Evolutionary conservation across 192 early-diverging fungal species (phyloP).

Genomic region (Dispira parvispora): DNA sequence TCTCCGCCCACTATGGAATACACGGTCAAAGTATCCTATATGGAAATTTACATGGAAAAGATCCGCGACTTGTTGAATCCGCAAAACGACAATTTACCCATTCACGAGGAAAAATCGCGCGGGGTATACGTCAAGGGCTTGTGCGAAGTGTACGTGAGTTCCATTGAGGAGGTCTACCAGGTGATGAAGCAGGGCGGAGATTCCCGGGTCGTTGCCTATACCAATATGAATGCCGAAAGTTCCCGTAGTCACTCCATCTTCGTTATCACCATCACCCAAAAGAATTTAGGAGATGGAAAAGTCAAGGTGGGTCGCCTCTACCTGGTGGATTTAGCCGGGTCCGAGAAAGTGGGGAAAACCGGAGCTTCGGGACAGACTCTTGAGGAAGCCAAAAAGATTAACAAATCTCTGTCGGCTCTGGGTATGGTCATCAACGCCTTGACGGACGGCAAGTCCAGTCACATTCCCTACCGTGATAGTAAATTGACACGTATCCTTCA

Average conservation of each 20-base stretch:
- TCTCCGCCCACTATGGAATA: constrained; percentile 91
- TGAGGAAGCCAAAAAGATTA: constrained; percentile 99
- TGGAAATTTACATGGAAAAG: constrained; percentile 99
- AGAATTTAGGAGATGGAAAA: constrained; percentile 78
- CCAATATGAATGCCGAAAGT: constrained; percentile 98
- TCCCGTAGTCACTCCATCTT: constrained; percentile 98
- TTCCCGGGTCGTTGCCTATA: constrained; percentile 76
- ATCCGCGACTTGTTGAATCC: constrained; percentile 87
- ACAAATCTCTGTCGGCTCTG: constrained; percentile 90
- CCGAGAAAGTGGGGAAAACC: constrained; percentile 94
- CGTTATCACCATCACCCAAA: constrained; percentile 87
- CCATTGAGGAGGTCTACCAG: constrained; percentile 89
- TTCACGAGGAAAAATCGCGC: constrained; percentile 91
- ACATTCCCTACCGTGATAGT: constrained; percentile 97
- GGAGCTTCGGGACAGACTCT: constrained; percentile 95
- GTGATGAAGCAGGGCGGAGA: constrained; percentile 88
- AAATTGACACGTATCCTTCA: constrained; percentile 98
- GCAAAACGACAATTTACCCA: constrained; percentile 74
- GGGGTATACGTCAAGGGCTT: constrained; percentile 98
- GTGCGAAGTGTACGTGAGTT: constrained; percentile 92
- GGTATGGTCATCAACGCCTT: constrained; percentile 99
- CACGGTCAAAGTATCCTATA: constrained; percentile 96
- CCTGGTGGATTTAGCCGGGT: constrained; percentile 97
- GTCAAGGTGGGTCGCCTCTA: constrained; percentile 83
- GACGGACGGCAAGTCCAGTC: constrained; percentile 96